Evolutionary conservation across 1,284 basidiomycete species (phyloP).

Genomic region (Ustilago xerochloae): DNA sequence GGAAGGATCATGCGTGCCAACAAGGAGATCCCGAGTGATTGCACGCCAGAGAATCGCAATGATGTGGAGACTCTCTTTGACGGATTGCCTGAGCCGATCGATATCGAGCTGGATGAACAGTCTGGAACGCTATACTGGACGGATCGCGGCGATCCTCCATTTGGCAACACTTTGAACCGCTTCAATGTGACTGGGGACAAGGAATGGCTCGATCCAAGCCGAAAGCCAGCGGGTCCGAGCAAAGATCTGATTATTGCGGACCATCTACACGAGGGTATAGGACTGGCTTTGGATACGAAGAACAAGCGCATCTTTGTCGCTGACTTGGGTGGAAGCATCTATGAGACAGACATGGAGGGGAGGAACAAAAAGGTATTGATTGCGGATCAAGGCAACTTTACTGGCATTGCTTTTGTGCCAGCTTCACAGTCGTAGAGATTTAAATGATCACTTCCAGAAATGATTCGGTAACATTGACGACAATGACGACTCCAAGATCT

Average conservation of each 20-base stretch:
- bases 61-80: not conserved
- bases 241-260: not conserved
- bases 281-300: not conserved
- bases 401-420: not conserved
- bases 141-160: not conserved
- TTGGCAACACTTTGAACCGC: not conserved
- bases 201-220: not conserved
- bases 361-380: not conserved
- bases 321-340: not conserved
- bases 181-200: not conserved
- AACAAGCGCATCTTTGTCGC: not conserved
- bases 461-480: too few species aligned
- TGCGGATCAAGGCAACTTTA: not conserved
- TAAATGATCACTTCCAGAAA: too few species aligned
- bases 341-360: not conserved
- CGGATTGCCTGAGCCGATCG: not conserved
- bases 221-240: not conserved
- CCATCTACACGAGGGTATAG: not conserved
- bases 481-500: too few species aligned
- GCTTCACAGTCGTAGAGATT: too few species aligned
- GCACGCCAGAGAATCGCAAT: not conserved
- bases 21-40: not conserved
- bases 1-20: not conserved
- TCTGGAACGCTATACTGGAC: not conserved
- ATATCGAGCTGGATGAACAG: not conserved